Evolutionary conservation across 345 rosid genomes (phyloP).

Genomic region (Euphorbia pulcherrima): DNA sequence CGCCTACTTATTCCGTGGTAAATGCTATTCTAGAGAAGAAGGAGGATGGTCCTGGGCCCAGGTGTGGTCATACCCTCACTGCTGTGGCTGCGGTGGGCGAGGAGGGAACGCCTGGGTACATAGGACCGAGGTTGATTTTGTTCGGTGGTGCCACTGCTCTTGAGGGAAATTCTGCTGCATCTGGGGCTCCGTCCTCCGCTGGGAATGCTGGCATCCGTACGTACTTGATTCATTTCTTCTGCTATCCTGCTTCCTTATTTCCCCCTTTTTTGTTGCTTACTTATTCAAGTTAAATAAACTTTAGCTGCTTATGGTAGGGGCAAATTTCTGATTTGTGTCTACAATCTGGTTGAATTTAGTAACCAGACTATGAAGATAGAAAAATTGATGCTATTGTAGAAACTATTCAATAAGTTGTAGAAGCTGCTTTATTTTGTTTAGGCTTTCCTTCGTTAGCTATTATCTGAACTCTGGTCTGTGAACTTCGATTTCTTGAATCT

Average conservation of each 20-base stretch:
- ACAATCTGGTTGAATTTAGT: not conserved
- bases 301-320: not conserved
- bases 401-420: not conserved
- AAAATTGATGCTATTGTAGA: not conserved
- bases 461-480: not conserved
- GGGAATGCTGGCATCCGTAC: conserved; percentile 96
- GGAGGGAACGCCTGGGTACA: conserved; percentile 69
- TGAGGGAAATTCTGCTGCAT: conserved; percentile 84
- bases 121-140: conserved; percentile 86
- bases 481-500: not conserved
- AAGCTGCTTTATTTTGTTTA: not conserved
- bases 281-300: not conserved
- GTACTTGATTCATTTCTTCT: conserved; percentile 25
- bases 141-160: conserved; percentile 98
- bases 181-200: conserved; percentile 89
- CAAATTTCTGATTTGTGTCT: not conserved
- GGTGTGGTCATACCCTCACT: conserved; percentile 95
- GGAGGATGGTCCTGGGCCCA: conserved; percentile 95
- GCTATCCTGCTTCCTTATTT: not conserved
- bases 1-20: conserved; percentile 79
- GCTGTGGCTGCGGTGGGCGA: conserved; percentile 94
- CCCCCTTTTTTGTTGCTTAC: not conserved
- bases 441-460: not conserved
- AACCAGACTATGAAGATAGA: not conserved
- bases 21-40: conserved; percentile 76